A percentile compares a stretch with the other conserved stretches of the same genome.
phyloP scores from a whole-genome alignment of 2,329 filamentous ascomycete species.

The Arachnopeziza araneosa region DNA sequence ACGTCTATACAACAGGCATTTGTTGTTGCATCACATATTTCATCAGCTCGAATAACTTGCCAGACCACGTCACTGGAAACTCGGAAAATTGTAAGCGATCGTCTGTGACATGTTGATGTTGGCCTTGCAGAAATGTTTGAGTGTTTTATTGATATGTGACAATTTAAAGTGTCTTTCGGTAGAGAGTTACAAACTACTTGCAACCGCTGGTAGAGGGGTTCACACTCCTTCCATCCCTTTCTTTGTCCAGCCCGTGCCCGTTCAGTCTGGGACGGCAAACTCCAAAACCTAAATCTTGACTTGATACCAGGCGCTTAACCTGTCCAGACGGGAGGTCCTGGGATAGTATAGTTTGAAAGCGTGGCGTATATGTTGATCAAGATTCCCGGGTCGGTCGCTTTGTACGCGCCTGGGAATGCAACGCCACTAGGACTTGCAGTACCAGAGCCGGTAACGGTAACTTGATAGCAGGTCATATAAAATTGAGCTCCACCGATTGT shows the following conservation, averaged over 20 bases:
- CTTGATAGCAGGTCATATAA: constrained; percentile 37
- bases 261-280: not conserved
- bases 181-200: too few relatives aligned
- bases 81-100: too few relatives aligned
- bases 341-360: constrained; percentile 34
- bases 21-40: too few relatives aligned
- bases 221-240: not conserved
- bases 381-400: constrained; percentile 41
- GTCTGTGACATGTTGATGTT: too few relatives aligned
- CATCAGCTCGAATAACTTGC: too few relatives aligned
- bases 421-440: constrained; percentile 38
- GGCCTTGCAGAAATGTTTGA: too few relatives aligned
- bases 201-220: too few relatives aligned
- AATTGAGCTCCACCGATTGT: constrained; percentile 34
- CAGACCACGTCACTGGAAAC: too few relatives aligned
- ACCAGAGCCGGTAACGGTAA: constrained; percentile 40
- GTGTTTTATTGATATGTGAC: too few relatives aligned
- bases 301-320: not conserved
- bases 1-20: not conserved
- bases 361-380: constrained; percentile 40
- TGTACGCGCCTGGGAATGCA: constrained; percentile 44
- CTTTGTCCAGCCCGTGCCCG: not conserved
- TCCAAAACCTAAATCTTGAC: not conserved
- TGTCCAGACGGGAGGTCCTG: constrained; percentile 33
- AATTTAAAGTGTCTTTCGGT: too few relatives aligned